These are phyloP conservation scores for Wilcoxina mikolae DNA, from an alignment of 495 filamentous ascomycete genomes.

Conservation along the genomic window DNA sequence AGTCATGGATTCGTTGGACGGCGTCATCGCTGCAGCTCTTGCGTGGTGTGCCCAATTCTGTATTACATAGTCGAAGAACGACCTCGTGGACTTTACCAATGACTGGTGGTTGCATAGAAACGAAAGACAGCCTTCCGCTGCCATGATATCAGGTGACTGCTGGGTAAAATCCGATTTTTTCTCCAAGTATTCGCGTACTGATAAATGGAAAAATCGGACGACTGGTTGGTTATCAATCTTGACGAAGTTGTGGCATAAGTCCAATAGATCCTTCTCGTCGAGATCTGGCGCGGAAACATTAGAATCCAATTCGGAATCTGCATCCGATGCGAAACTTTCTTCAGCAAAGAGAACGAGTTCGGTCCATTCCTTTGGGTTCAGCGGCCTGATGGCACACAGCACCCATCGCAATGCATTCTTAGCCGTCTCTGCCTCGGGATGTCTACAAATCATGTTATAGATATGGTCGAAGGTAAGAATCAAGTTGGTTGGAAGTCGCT, in stretches of 20 bases:
- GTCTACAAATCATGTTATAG: neutral
- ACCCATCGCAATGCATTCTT: conserved; percentile 15
- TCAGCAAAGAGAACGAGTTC: neutral
- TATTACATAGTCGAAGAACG: neutral
- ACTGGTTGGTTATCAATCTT: conserved; percentile 3
- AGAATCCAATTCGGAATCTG: neutral
- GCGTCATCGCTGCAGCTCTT: neutral
- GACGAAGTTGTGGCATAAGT: conserved; percentile 14
- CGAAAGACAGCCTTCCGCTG: conserved; percentile 5
- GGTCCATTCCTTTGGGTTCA: conserved; percentile 1
- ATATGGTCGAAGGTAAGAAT: neutral
- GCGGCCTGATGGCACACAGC: conserved; percentile 5
- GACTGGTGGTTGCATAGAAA: neutral
- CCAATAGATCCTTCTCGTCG: neutral
- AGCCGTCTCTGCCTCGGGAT: neutral
- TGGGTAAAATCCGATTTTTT: neutral
- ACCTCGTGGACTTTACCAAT: neutral
- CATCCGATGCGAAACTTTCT: neutral
- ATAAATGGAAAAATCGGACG: conserved; percentile 13
- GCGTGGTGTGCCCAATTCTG: neutral
- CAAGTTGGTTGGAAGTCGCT: neutral
- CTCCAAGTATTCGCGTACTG: conserved; percentile 18
- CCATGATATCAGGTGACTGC: neutral
- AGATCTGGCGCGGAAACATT: neutral
- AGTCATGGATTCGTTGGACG: neutral